Evolutionary conservation across 164 flowering plant species (phyloP), one percentile per base, ranked within the genome.

Genomic region (Vitis rupestris): DNA sequence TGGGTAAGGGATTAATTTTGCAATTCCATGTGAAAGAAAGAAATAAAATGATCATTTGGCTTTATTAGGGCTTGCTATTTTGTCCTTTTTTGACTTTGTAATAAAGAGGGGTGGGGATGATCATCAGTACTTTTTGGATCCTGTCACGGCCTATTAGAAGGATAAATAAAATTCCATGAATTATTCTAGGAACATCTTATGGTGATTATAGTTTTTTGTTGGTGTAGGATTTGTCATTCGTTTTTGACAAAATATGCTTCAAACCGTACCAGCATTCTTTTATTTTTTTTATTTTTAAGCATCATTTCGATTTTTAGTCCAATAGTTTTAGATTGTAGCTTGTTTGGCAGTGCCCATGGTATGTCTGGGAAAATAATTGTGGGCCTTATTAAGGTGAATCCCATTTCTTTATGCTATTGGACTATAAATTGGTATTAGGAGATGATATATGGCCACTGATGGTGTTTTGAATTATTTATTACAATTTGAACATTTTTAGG

Each of bases 401-500:
- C 6, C 37, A 31, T 31, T 31, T 31, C 37, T 31, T 31, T 31
- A 31, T 44, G 44, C 27, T 16, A 30, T 27, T 64, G 57, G 17
- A 16, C 27, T 4, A 10, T 63, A 27, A 10, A 59, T 0, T 66
- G 15, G 48, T 37, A 56, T 50, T 29, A 6, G 6, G 16, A 64
- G 15, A 3, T 55, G 30, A 8, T 58, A 44, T 23, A 50, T 55
- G 56, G n/a, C 3, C 12, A 50, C 47, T 19, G 10, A 10, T 58
- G 29, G 8, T 48, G 47, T 54, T 64, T 15, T 63, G n/a, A 31
- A 56, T 53, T 27, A 19, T 51, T 27, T 50, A 14, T 49, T 13
- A 17, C n/a, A 5, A 58, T 15, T 29, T 66, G 64, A 10, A 16
- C 53, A 37, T 78, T 56, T 70, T 80, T 76, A 96, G 99, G 97